Conservation (phyloP, 805 yeast genomes). For the Clavispora santaluciae region DNA sequence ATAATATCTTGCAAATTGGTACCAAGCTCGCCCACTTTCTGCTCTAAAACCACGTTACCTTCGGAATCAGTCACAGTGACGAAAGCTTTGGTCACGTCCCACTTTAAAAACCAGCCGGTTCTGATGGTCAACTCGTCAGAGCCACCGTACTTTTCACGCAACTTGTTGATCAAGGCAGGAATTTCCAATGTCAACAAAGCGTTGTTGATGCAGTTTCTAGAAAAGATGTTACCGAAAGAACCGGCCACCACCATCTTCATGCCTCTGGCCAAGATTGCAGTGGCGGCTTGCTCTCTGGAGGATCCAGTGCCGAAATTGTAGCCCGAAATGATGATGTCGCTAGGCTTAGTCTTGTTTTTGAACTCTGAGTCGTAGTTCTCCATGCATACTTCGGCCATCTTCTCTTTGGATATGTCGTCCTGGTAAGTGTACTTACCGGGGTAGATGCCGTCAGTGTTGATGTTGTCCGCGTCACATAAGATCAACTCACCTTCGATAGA, state of each 20-base stretch:
- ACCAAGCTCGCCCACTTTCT: constrained; percentile 94
- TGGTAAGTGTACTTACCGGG: constrained; percentile 99
- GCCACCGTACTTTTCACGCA: constrained; percentile 62
- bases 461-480: constrained; percentile 92
- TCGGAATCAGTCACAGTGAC: constrained; percentile 73
- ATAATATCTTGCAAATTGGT: constrained; percentile 94
- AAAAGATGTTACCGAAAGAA: constrained; percentile 94
- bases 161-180: constrained; percentile 74
- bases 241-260: constrained; percentile 93
- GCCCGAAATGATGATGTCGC: constrained; percentile 89
- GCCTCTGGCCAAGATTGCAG: constrained; percentile 93
- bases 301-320: constrained; percentile 98
- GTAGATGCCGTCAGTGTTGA: constrained; percentile 97
- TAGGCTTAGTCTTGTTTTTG: constrained; percentile 70
- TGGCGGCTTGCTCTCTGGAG: constrained; percentile 98
- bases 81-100: constrained; percentile 86
- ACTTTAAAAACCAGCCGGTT: constrained; percentile 87
- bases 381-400: constrained; percentile 99
- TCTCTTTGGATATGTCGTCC: constrained; percentile 90
- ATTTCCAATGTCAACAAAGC: constrained; percentile 91
- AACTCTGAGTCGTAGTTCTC: constrained; percentile 95
- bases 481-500: constrained; percentile 86
- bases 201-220: constrained; percentile 93
- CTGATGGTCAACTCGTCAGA: constrained; percentile 79
- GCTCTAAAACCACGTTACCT: constrained; percentile 60